These are phyloP conservation scores for Calocybe gangraenosa DNA, from an alignment of 768 basidiomycete species.

Conservation along the genomic window DNA sequence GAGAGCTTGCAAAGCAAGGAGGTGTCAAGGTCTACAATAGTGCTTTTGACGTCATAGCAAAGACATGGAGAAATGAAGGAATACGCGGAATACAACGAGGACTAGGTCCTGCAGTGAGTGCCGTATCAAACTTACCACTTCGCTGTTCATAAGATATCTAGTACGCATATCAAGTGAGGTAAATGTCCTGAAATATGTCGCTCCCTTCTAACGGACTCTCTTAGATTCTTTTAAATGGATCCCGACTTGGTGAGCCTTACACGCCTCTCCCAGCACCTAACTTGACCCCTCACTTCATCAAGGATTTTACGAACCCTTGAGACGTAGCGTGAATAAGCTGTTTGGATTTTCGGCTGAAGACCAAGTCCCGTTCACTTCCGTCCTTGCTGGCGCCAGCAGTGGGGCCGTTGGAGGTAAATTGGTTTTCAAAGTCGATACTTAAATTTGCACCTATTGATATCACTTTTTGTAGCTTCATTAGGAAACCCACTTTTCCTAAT, in stretches of 20 bases:
- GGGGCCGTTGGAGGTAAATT: conserved; percentile 83
- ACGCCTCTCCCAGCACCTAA: not conserved
- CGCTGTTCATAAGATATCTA: conserved; percentile 28
- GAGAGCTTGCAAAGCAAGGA: conserved; percentile 80
- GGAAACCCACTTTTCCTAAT: conserved; percentile 93
- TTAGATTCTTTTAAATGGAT: conserved; percentile 90
- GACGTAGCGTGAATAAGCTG: conserved; percentile 62
- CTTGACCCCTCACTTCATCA: not conserved
- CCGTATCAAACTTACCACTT: not conserved
- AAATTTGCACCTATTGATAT: not conserved
- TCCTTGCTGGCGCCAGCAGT: conserved; percentile 84
- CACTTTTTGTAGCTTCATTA: conserved; percentile 60
- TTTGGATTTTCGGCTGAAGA: conserved; percentile 61
- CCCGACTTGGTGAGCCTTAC: conserved; percentile 62
- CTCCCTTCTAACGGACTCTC: conserved; percentile 8
- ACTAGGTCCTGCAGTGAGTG: conserved; percentile 77
- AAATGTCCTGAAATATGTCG: conserved; percentile 2
- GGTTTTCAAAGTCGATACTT: not conserved
- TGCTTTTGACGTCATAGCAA: conserved; percentile 78
- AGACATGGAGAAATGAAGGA: conserved; percentile 90
- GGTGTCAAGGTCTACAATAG: conserved; percentile 80
- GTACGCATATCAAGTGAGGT: conserved; percentile 88
- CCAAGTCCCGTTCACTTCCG: conserved; percentile 70
- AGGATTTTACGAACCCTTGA: conserved; percentile 97
- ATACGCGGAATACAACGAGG: conserved; percentile 91